Evolutionary conservation across 2,329 filamentous ascomycete genomes (phyloP).

Genomic region (Ascosphaera acerosa): DNA sequence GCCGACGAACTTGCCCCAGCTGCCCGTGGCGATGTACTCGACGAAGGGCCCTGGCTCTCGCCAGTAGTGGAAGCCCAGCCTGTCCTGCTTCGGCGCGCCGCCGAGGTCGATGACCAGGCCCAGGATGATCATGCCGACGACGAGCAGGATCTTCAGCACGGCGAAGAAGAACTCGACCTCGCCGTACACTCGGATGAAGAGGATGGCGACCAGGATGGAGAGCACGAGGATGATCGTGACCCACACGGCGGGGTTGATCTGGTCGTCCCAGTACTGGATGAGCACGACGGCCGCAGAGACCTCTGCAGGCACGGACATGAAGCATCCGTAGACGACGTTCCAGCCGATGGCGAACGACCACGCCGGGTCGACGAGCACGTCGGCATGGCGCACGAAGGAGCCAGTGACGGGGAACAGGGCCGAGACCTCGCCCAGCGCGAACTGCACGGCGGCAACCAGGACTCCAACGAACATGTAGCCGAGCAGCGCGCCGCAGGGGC

Average conservation of each 20-base stretch:
- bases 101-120: slow-evolving; percentile 68
- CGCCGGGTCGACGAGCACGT: slow-evolving; percentile 24
- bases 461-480: slow-evolving; percentile 30
- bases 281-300: slow-evolving; percentile 26
- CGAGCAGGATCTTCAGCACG: slow-evolving; percentile 44
- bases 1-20: slow-evolving; percentile 46
- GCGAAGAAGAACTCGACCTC: slow-evolving; percentile 55
- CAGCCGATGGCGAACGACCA: no score
- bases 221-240: slow-evolving; percentile 14
- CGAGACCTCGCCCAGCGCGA: slow-evolving; percentile 34
- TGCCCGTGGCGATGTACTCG: slow-evolving; percentile 35
- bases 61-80: slow-evolving; percentile 50
- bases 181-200: slow-evolving; percentile 50
- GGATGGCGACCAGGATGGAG: slow-evolving; percentile 33
- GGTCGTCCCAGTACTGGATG: slow-evolving; percentile 24
- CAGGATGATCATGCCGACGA: slow-evolving; percentile 44
- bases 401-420: slow-evolving; percentile 26
- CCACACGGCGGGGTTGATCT: slow-evolving; percentile 21
- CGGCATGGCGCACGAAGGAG: slow-evolving; percentile 22
- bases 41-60: slow-evolving; percentile 41
- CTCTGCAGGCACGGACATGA: slow-evolving; percentile 26
- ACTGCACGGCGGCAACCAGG: slow-evolving; percentile 34
- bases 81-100: slow-evolving; percentile 46
- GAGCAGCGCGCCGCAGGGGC: slow-evolving; percentile 33
- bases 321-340: slow-evolving; percentile 25